Base-by-base conservation (phyloP, 495 filamentous ascomycete species). In the Xylaria castorea region DNA sequence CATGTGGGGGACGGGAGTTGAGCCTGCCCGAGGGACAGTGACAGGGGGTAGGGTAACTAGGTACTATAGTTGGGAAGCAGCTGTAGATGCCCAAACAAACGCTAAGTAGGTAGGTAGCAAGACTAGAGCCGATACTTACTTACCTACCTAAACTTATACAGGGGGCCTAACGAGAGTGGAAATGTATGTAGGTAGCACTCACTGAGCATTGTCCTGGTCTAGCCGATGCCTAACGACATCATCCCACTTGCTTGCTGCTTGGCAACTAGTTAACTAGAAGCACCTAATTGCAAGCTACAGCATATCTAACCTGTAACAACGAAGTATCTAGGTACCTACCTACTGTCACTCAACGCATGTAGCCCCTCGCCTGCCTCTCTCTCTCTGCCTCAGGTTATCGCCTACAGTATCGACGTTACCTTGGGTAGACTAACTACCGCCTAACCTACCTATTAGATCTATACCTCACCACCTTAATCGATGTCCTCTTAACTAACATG, bases 401-500 rank as follows among this genome's bases (percentile, higher is more conserved):
- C n/a, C 48, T 22, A 50, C 6, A 16, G 9, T 46, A 48, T 20
- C 44, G 20, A 48, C 42, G 12, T 14, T 42, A 12, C 40, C 40
- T 42, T 42, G 12, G 12, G 40, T 42, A 38, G 40, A 11, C 9
- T 42, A 42, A 11, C 9, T 42, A 42, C 40, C 40, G 9, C 40
- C 42, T 44, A 44, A 42, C 42, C 42, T 44, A 5, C 12, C 0
- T 44, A 44, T 12, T 48, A 48, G 46, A 18, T 36, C 14, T 60
- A n/a, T 57, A 14, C 27, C 8, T 27, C 5, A 32, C 22, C 27
- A 42, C 38, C 61, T 44, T 44, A 11, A 57, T 68, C 57, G 48
- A 57, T 22, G 34, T 57, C 50, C 22, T 30, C 65, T 25, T 34
- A 18, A 60, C 34, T 65, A 50, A 64, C 69, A 71, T 71, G 69